phyloP scores from a whole-genome alignment of 1,284 basidiomycete species.

The Cryptococcus deneoformans region DNA sequence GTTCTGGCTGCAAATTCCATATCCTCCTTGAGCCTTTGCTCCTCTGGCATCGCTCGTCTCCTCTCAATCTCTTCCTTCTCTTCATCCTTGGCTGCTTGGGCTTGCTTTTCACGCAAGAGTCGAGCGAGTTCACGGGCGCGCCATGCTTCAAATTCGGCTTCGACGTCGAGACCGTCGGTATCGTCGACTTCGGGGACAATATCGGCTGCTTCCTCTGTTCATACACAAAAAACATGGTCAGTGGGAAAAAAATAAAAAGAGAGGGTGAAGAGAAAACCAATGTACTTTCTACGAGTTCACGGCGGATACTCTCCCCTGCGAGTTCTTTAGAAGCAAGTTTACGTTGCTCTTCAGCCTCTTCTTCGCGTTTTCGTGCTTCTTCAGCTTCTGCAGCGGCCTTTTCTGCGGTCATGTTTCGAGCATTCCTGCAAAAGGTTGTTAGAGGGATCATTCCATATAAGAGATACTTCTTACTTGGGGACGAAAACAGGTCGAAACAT shows the following conservation, averaged over 20 bases:
- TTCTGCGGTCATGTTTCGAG: conserved; percentile 38
- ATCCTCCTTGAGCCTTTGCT: conserved; percentile 85
- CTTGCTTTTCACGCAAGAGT: conserved; percentile 88
- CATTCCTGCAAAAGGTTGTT: conserved; percentile 20
- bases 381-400: conserved; percentile 41
- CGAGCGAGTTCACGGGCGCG: conserved; percentile 84
- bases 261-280: not conserved
- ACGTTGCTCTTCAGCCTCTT: conserved; percentile 41
- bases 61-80: conserved; percentile 89
- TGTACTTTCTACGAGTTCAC: conserved; percentile 47
- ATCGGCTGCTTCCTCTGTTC: conserved; percentile 68
- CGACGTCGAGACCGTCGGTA: conserved; percentile 87
- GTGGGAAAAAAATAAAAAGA: not conserved
- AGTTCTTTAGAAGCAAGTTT: conserved; percentile 45
- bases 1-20: conserved; percentile 75
- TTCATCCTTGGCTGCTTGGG: conserved; percentile 67
- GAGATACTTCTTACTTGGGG: conserved; percentile 30
- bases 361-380: conserved; percentile 33
- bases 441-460: not conserved
- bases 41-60: conserved; percentile 86
- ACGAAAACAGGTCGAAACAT: conserved; percentile 48
- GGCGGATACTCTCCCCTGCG: conserved; percentile 47
- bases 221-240: not conserved
- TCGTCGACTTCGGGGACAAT: conserved; percentile 87
- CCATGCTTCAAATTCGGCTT: conserved; percentile 94